Base-by-base conservation (phyloP, 768 basidiomycete genomes). In the Leccinum fibrillosum region DNA sequence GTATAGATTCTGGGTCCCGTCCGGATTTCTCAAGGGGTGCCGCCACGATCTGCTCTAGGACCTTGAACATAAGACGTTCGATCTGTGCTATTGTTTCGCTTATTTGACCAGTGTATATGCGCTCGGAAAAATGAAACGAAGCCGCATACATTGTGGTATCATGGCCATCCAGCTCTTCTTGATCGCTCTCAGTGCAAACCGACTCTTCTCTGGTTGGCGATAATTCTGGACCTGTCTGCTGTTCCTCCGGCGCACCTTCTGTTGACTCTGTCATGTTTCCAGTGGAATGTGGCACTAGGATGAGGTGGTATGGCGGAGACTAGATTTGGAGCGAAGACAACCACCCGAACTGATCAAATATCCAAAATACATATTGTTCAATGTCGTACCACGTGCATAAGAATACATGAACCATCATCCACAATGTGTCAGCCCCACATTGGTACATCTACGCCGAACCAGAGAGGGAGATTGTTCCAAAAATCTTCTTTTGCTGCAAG, bases 381-480 rank as follows among this genome's bases (percentile, higher is more conserved):
- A 25, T 47, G 25, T 13, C 10, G 39, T 49, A 53, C 52, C 15
- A 54, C n/a, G 51, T 17, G 42, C 39, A 9, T 42, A 42, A 26
- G 55, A 58, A 53, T 67, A 67, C 66, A 67, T 39, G 52, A 56
- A 37, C 23, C 34, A 32, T n/a, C 17, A 45, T 35, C 47, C 21
- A 34, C 21, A 19, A 62, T 42, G 47, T 23, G 59, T 66, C 56
- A 72, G n/a, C 65, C 71, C 78, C 77, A 78, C 42, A 69, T 68
- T 42, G 68, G 62, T 45, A 79, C 72, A 44, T 83, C 78, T 61
- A 88, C 72, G 30, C 80, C 81, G 67, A 89, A 90, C 87, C 86
- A 90, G 45, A 64, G 60, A 3, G 88, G 87, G 19, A 90, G 66
- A 54, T 77, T 80, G 54, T 75, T 74, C 88, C 88, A 90, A 63